These are phyloP conservation scores for Plantago coronopus DNA, from an alignment of 305 asterid genomes.

Conservation along the genomic window DNA sequence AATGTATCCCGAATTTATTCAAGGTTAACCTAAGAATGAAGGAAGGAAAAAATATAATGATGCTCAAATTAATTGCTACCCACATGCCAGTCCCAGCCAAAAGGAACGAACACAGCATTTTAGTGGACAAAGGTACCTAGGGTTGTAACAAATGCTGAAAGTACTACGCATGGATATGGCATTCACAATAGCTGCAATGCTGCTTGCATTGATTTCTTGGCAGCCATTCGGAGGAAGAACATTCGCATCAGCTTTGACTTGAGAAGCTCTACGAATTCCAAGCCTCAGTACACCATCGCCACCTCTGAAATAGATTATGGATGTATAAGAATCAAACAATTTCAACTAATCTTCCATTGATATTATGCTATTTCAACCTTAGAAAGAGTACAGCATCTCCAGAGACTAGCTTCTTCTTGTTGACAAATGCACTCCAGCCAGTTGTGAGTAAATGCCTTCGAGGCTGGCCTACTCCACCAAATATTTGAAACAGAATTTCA, in stretches of 20 bases:
- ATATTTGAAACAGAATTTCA: neutral
- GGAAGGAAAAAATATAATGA: neutral
- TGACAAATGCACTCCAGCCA: constrained; percentile 99
- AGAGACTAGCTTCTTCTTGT: constrained; percentile 82
- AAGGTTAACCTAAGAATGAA: neutral
- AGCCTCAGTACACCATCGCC: constrained; percentile 96
- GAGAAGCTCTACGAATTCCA: constrained; percentile 89
- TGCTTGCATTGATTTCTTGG: constrained; percentile 52
- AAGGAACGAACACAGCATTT: neutral
- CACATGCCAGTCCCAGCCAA: neutral
- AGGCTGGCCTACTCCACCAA: constrained; percentile 83
- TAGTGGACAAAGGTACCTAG: constrained; percentile 51
- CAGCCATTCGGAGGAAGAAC: constrained; percentile 34
- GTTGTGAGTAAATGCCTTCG: constrained; percentile 97
- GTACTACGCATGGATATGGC: constrained; percentile 52
- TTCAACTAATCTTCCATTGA: constrained; percentile 2
- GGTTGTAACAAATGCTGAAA: constrained; percentile 77
- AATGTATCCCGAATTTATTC: too few species aligned
- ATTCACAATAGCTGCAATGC: constrained; percentile 51
- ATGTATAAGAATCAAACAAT: constrained; percentile 16
- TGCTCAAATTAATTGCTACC: neutral
- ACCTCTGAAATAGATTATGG: constrained; percentile 48
- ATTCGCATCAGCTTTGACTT: constrained; percentile 48
- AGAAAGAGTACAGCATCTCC: constrained; percentile 98
- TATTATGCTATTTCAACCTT: constrained; percentile 41